Conservation (phyloP, 352 stramenopile species). For the Phytopythium helicoides region DNA sequence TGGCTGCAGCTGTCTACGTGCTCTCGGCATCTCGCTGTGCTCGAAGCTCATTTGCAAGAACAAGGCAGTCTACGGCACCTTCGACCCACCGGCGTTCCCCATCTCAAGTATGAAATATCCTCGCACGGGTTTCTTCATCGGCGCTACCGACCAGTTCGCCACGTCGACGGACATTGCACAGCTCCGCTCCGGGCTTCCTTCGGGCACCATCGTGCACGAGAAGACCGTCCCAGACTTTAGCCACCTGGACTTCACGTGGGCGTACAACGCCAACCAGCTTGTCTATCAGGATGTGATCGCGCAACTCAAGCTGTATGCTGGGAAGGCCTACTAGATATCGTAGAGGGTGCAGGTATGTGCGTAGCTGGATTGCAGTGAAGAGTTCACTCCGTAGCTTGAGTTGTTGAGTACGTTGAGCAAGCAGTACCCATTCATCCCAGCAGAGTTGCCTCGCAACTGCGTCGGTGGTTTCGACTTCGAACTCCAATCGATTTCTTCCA, state of each 20-base stretch:
- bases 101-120: constrained; percentile 35
- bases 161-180: constrained; percentile 26
- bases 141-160: constrained; percentile 31
- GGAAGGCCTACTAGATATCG: constrained; percentile 24
- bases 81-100: constrained; percentile 34
- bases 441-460: too few relatives aligned
- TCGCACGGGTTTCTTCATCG: constrained; percentile 35
- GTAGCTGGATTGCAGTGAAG: too few relatives aligned
- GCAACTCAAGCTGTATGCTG: constrained; percentile 35
- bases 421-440: too few relatives aligned
- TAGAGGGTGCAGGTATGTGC: constrained; percentile 1
- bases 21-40: constrained; percentile 33
- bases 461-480: too few relatives aligned
- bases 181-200: constrained; percentile 26
- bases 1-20: constrained; percentile 29
- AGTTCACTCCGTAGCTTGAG: too few relatives aligned
- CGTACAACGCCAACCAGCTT: constrained; percentile 29
- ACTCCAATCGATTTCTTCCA: too few relatives aligned
- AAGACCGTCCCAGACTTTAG: constrained; percentile 34
- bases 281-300: constrained; percentile 41
- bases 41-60: constrained; percentile 34
- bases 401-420: too few relatives aligned
- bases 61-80: constrained; percentile 42
- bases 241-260: constrained; percentile 56
- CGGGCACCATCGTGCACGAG: constrained; percentile 34